Conservation (phyloP, 345 rosid genomes). For the Nephelium lappaceum region DNA sequence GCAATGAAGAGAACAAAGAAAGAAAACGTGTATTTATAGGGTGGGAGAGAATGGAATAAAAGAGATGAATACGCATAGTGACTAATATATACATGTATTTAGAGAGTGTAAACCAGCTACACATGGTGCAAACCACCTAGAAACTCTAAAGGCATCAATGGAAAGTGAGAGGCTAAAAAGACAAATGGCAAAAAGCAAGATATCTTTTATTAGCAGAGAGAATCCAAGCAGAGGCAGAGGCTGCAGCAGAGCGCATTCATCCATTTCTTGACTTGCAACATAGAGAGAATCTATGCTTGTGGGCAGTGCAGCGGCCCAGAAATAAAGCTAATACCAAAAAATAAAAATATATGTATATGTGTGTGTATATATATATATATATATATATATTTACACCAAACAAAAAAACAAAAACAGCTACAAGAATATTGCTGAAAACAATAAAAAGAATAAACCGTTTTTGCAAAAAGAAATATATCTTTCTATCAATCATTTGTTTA, state of each 20-base stretch:
- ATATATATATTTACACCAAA: neutral
- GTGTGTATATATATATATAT: no score
- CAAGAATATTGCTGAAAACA: conserved; percentile 61
- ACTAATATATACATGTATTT: conserved; percentile 28
- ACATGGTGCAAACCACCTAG: conserved; percentile 39
- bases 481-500: conserved; percentile 57
- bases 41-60: conserved; percentile 54
- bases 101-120: conserved; percentile 51
- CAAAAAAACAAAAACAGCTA: conserved; percentile 31
- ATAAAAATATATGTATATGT: neutral
- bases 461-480: conserved; percentile 40
- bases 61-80: conserved; percentile 47
- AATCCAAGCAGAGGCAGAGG: conserved; percentile 32
- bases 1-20: conserved; percentile 44
- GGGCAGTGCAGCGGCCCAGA: conserved; percentile 50
- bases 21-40: conserved; percentile 48
- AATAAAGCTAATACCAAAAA: conserved; percentile 31
- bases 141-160: conserved; percentile 49
- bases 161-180: conserved; percentile 45
- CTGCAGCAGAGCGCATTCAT: conserved; percentile 36
- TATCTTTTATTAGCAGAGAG: conserved; percentile 46
- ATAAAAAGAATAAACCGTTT: conserved; percentile 52
- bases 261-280: conserved; percentile 39
- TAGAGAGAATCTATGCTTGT: conserved; percentile 71
- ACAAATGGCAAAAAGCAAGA: conserved; percentile 46